Evolutionary conservation across 768 basidiomycete species (phyloP).

Genomic region (Pisolithus marmoratus): DNA sequence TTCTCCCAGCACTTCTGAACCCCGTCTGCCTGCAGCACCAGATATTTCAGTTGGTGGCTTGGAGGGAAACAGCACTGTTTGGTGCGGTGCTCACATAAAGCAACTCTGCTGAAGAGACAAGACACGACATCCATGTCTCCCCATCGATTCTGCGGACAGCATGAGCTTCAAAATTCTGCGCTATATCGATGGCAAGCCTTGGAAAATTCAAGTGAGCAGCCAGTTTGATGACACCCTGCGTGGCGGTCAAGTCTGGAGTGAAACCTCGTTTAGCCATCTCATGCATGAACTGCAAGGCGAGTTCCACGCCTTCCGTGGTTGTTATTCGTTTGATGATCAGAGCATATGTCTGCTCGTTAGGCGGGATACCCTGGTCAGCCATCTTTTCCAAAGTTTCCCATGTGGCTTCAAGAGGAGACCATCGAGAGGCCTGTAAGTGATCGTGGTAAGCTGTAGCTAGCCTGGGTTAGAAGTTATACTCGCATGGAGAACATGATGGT

Average conservation of each 20-base stretch:
- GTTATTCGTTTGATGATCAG: conserved; percentile 45
- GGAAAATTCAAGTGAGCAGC: conserved; percentile 52
- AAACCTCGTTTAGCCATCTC: conserved; percentile 50
- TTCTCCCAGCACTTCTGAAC: conserved; percentile 58
- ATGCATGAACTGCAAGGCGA: conserved; percentile 55
- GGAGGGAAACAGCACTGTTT: no score
- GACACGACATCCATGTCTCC: conserved; percentile 59
- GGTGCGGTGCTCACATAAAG: conserved; percentile 53
- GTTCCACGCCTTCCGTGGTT: conserved; percentile 51
- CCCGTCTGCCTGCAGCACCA: conserved; percentile 53
- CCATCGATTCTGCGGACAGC: conserved; percentile 49
- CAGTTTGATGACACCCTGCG: conserved; percentile 46
- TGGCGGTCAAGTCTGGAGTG: conserved; percentile 42
- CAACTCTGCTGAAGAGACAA: conserved; percentile 56
- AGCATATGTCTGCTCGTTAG: conserved; percentile 50
- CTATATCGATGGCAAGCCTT: conserved; percentile 68
- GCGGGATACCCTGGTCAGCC: conserved; percentile 41
- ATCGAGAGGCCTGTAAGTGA: conserved; percentile 40
- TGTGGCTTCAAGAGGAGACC: conserved; percentile 32
- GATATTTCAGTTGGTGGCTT: not conserved
- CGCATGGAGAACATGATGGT: conserved; percentile 60
- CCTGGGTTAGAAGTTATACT: conserved; percentile 9
- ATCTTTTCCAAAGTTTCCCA: conserved; percentile 53
- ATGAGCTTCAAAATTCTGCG: conserved; percentile 50
- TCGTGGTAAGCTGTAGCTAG: not conserved